A percentile compares a stretch with the other conserved stretches of the same genome.
phyloP scores from a whole-genome alignment of 1,284 basidiomycete species.

The Cutaneotrichosporon daszewskae region DNA sequence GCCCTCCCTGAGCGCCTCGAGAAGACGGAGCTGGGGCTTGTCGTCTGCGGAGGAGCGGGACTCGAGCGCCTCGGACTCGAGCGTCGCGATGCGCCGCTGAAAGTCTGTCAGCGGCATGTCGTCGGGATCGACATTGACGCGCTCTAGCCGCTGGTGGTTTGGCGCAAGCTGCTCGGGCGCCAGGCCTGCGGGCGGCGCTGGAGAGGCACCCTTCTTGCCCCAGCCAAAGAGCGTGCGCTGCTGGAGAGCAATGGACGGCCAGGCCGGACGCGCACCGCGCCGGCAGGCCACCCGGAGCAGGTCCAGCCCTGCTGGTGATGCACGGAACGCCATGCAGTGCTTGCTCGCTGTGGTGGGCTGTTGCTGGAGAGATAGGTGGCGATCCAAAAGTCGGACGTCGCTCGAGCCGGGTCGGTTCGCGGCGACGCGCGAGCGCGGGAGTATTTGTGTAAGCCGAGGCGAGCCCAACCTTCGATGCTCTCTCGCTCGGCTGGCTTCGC shows the following conservation, averaged over 20 bases:
- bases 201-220: neutral
- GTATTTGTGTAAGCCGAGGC: too few species aligned
- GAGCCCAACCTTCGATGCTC: too few species aligned
- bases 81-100: constrained; percentile 35
- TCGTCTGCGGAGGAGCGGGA: constrained; percentile 17
- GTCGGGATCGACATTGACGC: neutral
- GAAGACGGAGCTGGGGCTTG: constrained; percentile 29
- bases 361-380: too few species aligned
- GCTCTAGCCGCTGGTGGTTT: neutral
- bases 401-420: too few species aligned
- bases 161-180: constrained; percentile 2
- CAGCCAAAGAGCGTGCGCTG: neutral
- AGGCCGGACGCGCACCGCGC: constrained; percentile 3
- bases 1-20: constrained; percentile 30
- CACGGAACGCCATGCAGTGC: constrained; percentile 20
- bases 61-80: constrained; percentile 34
- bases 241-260: neutral
- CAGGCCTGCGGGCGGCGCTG: neutral
- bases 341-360: too few species aligned
- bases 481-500: too few species aligned
- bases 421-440: too few species aligned
- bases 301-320: constrained; percentile 14
- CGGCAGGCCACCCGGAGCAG: constrained; percentile 8
- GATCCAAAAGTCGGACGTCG: too few species aligned
- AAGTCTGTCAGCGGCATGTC: constrained; percentile 27